Conservation (phyloP, 1,284 basidiomycete species). For the Cystobasidium sp. region DNA sequence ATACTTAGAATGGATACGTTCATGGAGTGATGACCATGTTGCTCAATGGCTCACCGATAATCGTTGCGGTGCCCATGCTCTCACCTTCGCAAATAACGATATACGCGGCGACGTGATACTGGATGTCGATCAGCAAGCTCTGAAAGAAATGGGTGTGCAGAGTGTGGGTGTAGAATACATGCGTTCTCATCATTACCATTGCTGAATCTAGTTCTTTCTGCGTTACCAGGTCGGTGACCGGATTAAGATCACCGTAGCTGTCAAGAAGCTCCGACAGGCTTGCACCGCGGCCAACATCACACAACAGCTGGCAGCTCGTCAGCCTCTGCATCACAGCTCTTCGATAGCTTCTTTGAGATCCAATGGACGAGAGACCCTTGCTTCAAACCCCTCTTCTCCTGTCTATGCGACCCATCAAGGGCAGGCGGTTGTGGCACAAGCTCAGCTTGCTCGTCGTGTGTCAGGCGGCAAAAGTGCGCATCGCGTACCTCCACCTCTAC, state of each 20-base stretch:
- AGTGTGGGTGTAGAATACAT: conserved; percentile 58
- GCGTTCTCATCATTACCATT: too few relatives aligned
- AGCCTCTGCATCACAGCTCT: conserved; percentile 22
- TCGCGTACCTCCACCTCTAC: conserved; percentile 52
- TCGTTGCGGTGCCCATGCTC: conserved; percentile 71
- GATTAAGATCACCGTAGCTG: conserved; percentile 78
- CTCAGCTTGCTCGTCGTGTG: conserved; percentile 32
- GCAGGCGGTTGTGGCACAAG: conserved; percentile 31
- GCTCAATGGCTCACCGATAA: conserved; percentile 51
- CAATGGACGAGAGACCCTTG: background rate
- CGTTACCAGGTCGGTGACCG: conserved; percentile 73
- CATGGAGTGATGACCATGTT: conserved; percentile 51
- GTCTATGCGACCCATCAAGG: conserved; percentile 5
- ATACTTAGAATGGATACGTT: conserved; percentile 44
- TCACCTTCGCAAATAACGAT: conserved; percentile 77
- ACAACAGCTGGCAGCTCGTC: conserved; percentile 15
- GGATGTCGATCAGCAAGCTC: conserved; percentile 79
- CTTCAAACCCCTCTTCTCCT: conserved; percentile 25
- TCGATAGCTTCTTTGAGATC: conserved; percentile 23
- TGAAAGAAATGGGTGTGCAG: conserved; percentile 84
- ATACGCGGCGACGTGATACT: conserved; percentile 85
- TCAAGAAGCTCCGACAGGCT: conserved; percentile 72
- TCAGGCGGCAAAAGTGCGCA: conserved; percentile 35
- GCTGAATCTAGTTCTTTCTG: background rate
- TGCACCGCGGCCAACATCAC: conserved; percentile 54